Conservation (phyloP, 164 flowering plant genomes). For the Malania oleifera region DNA sequence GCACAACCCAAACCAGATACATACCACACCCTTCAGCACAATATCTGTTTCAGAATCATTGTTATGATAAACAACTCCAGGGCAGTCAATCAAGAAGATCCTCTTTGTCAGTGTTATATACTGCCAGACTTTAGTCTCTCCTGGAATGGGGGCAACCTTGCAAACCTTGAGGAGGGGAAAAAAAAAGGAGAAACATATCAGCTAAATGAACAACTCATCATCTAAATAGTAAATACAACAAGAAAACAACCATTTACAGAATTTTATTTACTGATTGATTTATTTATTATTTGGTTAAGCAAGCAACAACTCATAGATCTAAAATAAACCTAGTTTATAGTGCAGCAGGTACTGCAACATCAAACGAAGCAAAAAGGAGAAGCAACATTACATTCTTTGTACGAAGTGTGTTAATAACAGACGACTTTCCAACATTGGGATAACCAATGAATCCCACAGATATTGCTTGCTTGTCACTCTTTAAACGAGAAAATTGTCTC, state of each 20-base stretch:
- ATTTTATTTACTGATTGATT: too few species aligned
- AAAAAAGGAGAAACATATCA: conserved; percentile 6
- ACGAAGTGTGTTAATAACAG: conserved; percentile 93
- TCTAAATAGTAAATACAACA: background rate
- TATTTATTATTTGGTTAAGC: too few species aligned
- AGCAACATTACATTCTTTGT: conserved; percentile 75
- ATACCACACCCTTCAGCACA: conserved; percentile 97
- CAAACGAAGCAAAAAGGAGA: background rate
- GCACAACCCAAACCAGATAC: conserved; percentile 19
- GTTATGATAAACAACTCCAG: conserved; percentile 97
- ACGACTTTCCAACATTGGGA: conserved; percentile 99
- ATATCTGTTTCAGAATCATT: conserved; percentile 90
- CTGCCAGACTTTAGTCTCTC: conserved; percentile 99
- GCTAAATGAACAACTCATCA: background rate
- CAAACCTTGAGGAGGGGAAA: conserved; percentile 59
- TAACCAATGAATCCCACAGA: conserved; percentile 98
- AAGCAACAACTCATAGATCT: background rate
- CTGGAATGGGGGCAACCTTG: conserved; percentile 99
- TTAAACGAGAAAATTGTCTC: conserved; percentile 92
- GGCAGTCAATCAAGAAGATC: conserved; percentile 96
- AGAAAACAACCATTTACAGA: too few species aligned
- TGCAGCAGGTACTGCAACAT: background rate
- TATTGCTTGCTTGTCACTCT: conserved; percentile 96
- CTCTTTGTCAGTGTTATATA: conserved; percentile 94
- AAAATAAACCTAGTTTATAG: background rate